Percentiles rank a stretch among this genome's conserved stretches.
These are phyloP conservation scores for Trichoderma atrobrunneum DNA, from an alignment of 2,329 filamentous ascomycete genomes.

Conservation along the genomic window DNA sequence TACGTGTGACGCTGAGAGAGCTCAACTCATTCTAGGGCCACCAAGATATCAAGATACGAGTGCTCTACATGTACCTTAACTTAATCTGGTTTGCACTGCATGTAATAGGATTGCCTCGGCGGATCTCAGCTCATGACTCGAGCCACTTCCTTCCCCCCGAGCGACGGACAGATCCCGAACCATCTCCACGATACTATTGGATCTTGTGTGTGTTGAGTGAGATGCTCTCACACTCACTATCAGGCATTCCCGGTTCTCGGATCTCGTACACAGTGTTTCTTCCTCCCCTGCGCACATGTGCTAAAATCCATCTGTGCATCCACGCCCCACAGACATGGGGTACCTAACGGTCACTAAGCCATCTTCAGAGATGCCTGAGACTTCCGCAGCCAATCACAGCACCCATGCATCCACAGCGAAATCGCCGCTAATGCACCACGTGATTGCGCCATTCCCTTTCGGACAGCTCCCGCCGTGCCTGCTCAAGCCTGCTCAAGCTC, in stretches of 20 bases:
- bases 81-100: background rate
- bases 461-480: background rate
- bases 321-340: background rate
- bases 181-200: background rate
- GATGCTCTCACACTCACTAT: background rate
- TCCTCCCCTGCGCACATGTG: background rate
- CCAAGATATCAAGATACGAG: background rate
- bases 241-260: background rate
- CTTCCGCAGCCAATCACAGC: background rate
- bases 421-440: constrained; percentile 2
- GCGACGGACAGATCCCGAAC: background rate
- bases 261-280: background rate
- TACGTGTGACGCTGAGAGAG: background rate
- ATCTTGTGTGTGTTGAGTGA: background rate
- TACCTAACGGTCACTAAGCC: constrained; percentile 12
- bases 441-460: background rate
- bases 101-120: background rate
- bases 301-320: background rate
- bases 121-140: background rate
- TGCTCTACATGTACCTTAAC: background rate
- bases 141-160: background rate
- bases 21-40: background rate
- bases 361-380: background rate
- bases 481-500: background rate
- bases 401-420: background rate